These are phyloP conservation scores for Nitzschia sp. DNA, from an alignment of 108 stramenopile species.

Conservation along the genomic window DNA sequence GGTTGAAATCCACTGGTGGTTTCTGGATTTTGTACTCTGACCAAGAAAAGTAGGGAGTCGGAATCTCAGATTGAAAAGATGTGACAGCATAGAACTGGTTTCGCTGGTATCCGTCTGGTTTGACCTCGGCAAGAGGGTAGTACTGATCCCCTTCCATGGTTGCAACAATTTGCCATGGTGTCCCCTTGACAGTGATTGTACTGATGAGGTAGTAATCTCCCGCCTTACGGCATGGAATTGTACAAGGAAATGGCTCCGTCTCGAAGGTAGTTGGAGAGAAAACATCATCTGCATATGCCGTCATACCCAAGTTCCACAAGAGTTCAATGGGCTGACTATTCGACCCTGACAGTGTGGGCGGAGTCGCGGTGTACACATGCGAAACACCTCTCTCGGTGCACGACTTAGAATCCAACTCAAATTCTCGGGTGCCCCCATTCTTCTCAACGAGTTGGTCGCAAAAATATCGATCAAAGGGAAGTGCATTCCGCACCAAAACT, in stretches of 20 bases:
- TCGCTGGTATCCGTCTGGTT: slow-evolving; percentile 16
- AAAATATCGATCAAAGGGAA: slow-evolving; percentile 24
- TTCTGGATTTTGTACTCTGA: slow-evolving; percentile 46
- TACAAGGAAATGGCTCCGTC: slow-evolving; percentile 16
- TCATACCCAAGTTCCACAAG: slow-evolving; percentile 9
- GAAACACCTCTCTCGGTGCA: slow-evolving; percentile 11
- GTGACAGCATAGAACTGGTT: slow-evolving; percentile 61
- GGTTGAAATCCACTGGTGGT: slow-evolving; percentile 45
- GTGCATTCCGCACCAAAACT: neutral
- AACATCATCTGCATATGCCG: slow-evolving; percentile 2
- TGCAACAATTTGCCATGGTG: slow-evolving; percentile 38
- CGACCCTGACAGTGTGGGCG: slow-evolving; percentile 1
- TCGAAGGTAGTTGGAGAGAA: neutral
- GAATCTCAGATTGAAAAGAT: slow-evolving; percentile 69
- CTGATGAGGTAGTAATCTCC: slow-evolving; percentile 10
- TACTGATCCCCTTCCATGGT: slow-evolving; percentile 38
- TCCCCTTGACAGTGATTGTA: slow-evolving; percentile 33
- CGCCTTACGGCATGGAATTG: slow-evolving; percentile 35
- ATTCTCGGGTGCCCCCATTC: slow-evolving; percentile 1
- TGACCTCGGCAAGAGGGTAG: slow-evolving; percentile 28
- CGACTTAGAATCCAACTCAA: neutral
- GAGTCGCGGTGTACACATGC: slow-evolving; percentile 6
- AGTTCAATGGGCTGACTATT: slow-evolving; percentile 29
- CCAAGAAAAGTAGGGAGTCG: slow-evolving; percentile 63
- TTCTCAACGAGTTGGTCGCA: slow-evolving; percentile 31